These are phyloP conservation scores for Fusarium xyrophilum DNA, from an alignment of 2,329 filamentous ascomycete species.

Conservation along the genomic window DNA sequence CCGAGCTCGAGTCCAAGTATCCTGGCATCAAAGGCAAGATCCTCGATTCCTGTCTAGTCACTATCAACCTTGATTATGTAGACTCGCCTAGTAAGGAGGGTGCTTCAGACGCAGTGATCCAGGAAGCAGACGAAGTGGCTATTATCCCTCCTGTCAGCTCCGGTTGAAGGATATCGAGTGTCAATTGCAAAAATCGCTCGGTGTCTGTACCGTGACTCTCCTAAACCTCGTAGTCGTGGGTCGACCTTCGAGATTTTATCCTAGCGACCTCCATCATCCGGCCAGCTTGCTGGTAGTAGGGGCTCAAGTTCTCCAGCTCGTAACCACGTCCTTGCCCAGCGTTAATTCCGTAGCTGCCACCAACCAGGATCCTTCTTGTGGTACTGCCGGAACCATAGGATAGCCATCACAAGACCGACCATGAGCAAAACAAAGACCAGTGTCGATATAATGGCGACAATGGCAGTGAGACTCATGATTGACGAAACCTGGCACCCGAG, in stretches of 20 bases:
- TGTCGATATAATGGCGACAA: slow-evolving; percentile 42
- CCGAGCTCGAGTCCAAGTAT: slow-evolving; percentile 72
- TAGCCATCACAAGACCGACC: slow-evolving; percentile 31
- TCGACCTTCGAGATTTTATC: neutral
- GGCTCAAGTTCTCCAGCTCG: slow-evolving; percentile 44
- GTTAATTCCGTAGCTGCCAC: slow-evolving; percentile 18
- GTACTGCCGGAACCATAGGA: slow-evolving; percentile 33
- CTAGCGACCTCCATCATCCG: slow-evolving; percentile 1
- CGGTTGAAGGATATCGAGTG: slow-evolving; percentile 58
- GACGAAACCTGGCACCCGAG: slow-evolving; percentile 49
- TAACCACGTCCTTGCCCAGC: slow-evolving; percentile 20
- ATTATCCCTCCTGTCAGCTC: slow-evolving; percentile 90
- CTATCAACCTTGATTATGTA: slow-evolving; percentile 82
- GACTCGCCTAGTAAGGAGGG: slow-evolving; percentile 63
- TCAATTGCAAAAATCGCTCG: slow-evolving; percentile 19
- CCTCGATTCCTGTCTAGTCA: slow-evolving; percentile 75
- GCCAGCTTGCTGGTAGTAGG: slow-evolving; percentile 35
- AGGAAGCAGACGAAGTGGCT: slow-evolving; percentile 81
- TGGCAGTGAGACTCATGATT: slow-evolving; percentile 44
- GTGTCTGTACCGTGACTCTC: neutral
- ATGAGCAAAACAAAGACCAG: slow-evolving; percentile 39
- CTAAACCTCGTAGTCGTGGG: slow-evolving; percentile 15
- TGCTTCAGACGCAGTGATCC: slow-evolving; percentile 58
- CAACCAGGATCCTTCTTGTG: slow-evolving; percentile 33
- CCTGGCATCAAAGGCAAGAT: slow-evolving; percentile 72